Evolutionary conservation across 768 basidiomycete genomes (phyloP).

Genomic region (Termitomyces bulborhizus): DNA sequence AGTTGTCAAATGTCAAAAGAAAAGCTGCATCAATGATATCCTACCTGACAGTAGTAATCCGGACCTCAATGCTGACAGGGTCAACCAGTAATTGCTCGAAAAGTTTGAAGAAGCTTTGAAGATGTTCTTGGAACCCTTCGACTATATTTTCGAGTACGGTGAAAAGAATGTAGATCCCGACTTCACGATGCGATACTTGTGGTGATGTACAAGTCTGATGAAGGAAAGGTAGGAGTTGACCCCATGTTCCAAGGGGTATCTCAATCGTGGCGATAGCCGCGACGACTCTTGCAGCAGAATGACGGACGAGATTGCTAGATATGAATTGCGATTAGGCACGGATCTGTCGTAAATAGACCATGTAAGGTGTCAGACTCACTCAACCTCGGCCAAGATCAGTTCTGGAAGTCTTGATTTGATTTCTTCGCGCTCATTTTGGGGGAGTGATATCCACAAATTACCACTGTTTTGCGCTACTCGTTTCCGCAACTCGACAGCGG

Average conservation of each 20-base stretch:
- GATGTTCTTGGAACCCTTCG: slow-evolving; percentile 78
- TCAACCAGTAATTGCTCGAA: slow-evolving; percentile 71
- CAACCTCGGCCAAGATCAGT: slow-evolving; percentile 68
- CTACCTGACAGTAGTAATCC: slow-evolving; percentile 83
- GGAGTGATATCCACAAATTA: slow-evolving; percentile 72
- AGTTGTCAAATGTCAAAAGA: not conserved
- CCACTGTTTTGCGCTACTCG: slow-evolving; percentile 77
- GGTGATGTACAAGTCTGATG: slow-evolving; percentile 68
- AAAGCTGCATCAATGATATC: slow-evolving; percentile 9
- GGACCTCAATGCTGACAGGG: slow-evolving; percentile 83
- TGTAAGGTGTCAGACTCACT: slow-evolving; percentile 39
- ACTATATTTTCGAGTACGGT: slow-evolving; percentile 90
- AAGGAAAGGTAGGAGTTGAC: slow-evolving; percentile 83
- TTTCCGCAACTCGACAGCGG: slow-evolving; percentile 95
- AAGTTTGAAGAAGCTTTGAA: slow-evolving; percentile 70
- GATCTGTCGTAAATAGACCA: slow-evolving; percentile 8
- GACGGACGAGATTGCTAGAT: slow-evolving; percentile 79
- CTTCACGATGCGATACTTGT: slow-evolving; percentile 77
- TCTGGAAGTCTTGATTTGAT: slow-evolving; percentile 84
- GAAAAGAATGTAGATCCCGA: slow-evolving; percentile 84
- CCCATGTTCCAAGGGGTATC: slow-evolving; percentile 74
- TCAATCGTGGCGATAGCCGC: slow-evolving; percentile 91
- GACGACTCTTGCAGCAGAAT: slow-evolving; percentile 88
- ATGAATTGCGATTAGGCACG: slow-evolving; percentile 12
- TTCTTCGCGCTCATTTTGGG: slow-evolving; percentile 62